Percentiles rank a stretch among this genome's conserved stretches.
Evolutionary conservation across 192 early-diverging fungal genomes (phyloP).

Genomic region (Spinellus fusiger): DNA sequence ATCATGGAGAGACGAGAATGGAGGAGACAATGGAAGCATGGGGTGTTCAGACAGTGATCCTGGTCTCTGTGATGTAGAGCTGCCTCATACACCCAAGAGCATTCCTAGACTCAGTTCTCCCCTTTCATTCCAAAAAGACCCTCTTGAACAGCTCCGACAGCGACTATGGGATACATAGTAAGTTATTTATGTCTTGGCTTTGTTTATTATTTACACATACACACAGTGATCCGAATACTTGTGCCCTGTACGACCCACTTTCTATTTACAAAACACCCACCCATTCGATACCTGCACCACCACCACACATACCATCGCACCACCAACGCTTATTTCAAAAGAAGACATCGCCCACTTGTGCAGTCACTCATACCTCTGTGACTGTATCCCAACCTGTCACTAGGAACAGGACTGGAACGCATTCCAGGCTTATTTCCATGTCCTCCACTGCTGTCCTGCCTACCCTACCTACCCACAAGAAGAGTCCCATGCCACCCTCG

Average conservation of each 20-base stretch:
- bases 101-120: background rate
- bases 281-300: background rate
- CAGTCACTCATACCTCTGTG: background rate
- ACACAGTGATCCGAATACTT: background rate
- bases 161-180: conserved; percentile 9
- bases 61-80: background rate
- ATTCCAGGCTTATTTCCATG: too few species aligned
- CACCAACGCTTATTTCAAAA: background rate
- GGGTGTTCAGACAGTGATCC: background rate
- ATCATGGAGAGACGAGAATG: background rate
- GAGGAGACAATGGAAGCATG: background rate
- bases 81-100: conserved; percentile 1
- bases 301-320: background rate
- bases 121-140: background rate
- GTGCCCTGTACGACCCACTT: background rate
- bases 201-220: background rate
- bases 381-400: too few species aligned
- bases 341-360: background rate
- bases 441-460: too few species aligned
- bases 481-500: too few species aligned
- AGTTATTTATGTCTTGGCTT: background rate
- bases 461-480: too few species aligned
- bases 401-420: too few species aligned
- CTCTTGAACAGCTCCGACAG: conserved; percentile 4
- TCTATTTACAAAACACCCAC: background rate